Evolutionary conservation across 352 stramenopile species (phyloP), one percentile per base, ranked within the genome.

Genomic region (Aphanomyces cochlioides): DNA sequence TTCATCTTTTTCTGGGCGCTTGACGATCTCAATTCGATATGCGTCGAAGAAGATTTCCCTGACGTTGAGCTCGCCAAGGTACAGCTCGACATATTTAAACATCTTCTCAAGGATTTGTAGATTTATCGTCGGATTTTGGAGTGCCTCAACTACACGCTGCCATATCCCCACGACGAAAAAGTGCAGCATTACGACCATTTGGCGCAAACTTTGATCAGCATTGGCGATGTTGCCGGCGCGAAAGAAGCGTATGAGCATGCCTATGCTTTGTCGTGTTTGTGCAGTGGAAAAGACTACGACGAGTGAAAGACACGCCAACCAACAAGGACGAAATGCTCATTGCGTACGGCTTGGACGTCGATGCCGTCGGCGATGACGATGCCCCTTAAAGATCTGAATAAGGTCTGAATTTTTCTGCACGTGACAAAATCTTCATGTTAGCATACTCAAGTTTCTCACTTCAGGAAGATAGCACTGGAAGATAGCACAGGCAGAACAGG

Each of bases 111-210:
- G 56, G 73, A 34, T 48, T 88, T 34, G 79, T 77, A 80, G 65
- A 78, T 90, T 47, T 90, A 83, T 78, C 72, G 83, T 65, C 83
- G 81, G 28, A 87, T 90, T 56, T 86, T 93, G 66, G 66, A 75
- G 21, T 78, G 64, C 68, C 87, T 93, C 79, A 88, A 93, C 75
- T 73, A 81, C n/a, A 79, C 88, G 8, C 74, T 92, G 56, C 85
- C 81, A 10, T 74, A 77, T 17, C 76, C 80, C 43, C 79, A 91
- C 59, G 83, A 93, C 70, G 83, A 91, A 73, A 93, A 93, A 73
- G 88, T 79, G 34, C 90, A 91, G 64, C 90, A 93, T 74, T 93
- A 93, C 74, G 85, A 93, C 76, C 89, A 92, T 71, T 70, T 90
- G 43, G 85, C 85, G 34, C 84, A 93, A 73, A 83, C 89, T 5